Evolutionary conservation across 495 filamentous ascomycete species (phyloP).

Genomic region (Penicillium arizonense): DNA sequence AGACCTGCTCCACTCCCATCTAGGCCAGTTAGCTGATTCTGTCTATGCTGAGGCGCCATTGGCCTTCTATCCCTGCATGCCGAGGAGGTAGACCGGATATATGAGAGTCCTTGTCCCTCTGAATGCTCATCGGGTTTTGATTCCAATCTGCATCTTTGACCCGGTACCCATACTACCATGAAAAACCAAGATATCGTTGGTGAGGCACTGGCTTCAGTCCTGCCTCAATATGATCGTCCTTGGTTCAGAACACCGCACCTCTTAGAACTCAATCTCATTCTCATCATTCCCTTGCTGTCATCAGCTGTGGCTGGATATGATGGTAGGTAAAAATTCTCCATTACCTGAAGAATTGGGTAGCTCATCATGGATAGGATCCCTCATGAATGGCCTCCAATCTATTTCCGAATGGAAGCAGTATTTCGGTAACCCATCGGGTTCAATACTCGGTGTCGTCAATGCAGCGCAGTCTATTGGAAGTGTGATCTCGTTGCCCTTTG

Average conservation of each 20-base stretch:
- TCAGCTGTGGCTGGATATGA: slow-evolving; percentile 40
- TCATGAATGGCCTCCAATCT: slow-evolving; percentile 32
- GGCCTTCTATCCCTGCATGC: too few species aligned
- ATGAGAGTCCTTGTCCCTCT: not conserved
- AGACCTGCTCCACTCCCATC: not conserved
- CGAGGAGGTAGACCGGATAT: not conserved
- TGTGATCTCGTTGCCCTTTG: slow-evolving; percentile 30
- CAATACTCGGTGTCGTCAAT: slow-evolving; percentile 57
- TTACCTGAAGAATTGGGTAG: too few species aligned
- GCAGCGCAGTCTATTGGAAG: slow-evolving; percentile 64
- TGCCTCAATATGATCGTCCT: slow-evolving; percentile 27
- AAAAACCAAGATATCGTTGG: slow-evolving; percentile 22
- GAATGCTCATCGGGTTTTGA: too few species aligned
- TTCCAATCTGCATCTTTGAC: too few species aligned
- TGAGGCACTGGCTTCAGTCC: slow-evolving; percentile 19
- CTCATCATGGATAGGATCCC: not conserved
- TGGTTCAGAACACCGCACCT: slow-evolving; percentile 37
- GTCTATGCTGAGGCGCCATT: too few species aligned
- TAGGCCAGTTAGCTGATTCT: not conserved
- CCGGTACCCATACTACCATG: slow-evolving; percentile 1
- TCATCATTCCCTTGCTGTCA: slow-evolving; percentile 38
- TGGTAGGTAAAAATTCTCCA: slow-evolving; percentile 3
- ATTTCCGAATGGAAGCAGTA: slow-evolving; percentile 34
- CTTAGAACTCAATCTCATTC: slow-evolving; percentile 36
- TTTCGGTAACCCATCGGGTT: slow-evolving; percentile 47